Evolutionary conservation across 2,329 filamentous ascomycete species (phyloP), one percentile per base, ranked within the genome.

Genomic region (Stagonosporopsis rhizophila): DNA sequence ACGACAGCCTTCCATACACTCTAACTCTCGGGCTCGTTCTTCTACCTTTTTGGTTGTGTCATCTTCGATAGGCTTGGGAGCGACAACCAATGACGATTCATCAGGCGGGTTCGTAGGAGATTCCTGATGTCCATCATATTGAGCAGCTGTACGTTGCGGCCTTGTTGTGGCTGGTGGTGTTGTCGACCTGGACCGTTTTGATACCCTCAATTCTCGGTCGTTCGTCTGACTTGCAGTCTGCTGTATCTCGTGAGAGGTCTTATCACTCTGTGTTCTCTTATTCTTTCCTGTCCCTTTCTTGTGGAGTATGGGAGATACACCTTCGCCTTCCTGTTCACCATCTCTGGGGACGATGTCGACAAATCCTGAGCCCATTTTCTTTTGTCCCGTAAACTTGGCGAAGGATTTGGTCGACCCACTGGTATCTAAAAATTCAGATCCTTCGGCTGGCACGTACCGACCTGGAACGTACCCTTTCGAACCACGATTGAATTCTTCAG

Each of bases 351-450:
- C 44, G 17, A 68, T 50, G 22, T 70, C 61, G 19, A 72, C 57
- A 56, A 69, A 72, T 15, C 39, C 56, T 6, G 55, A 57, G 17
- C 66, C 63, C 8, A 61, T 44, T 48, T 66, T 70, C 48, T 56
- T 71, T 35, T 62, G 42, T 5, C 70, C 62, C 8, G 65, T 66
- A 27, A 72, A 74, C 22, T 66, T 67, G 7, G 57, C 44, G n/a
- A 62, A 65, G 6, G 58, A 57, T 25, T 60, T 47, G 3, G 52
- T 54, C 17, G 41, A 52, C 1, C 71, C 71, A 32, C 69, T 72
- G 1, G 70, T 72, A 44, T 74, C 71, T 17, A 71, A 52, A 32
- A 62, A 71, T 40, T 69, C 65, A 7, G 47, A 50, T 7, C 61
- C 66, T 52, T 68, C 62, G 5, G 62, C 61, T 6, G 65, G 61